Conservation (phyloP, 495 filamentous ascomycete species). For the Penicillium alfredii region DNA sequence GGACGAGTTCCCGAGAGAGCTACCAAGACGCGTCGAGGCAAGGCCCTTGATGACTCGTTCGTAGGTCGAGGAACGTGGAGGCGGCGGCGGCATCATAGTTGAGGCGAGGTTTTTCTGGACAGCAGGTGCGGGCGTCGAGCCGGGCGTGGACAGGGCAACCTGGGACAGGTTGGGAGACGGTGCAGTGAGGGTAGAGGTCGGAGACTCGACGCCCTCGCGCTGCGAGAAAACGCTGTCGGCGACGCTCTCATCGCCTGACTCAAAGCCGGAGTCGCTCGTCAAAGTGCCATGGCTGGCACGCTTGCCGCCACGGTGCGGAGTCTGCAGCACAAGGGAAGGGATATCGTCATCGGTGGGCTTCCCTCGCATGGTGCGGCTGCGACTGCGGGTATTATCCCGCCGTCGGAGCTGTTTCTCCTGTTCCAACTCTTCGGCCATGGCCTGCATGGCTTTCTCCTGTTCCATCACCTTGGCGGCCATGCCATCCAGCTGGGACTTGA, state of each 20-base stretch:
- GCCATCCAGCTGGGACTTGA: conserved; percentile 70
- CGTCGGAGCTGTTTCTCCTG: conserved; percentile 51
- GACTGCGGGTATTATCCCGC: conserved; percentile 48
- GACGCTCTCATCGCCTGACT: conserved; percentile 50
- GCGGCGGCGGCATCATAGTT: conserved; percentile 12
- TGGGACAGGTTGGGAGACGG: conserved; percentile 37
- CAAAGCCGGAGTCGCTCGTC: conserved; percentile 48
- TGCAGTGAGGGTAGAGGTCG: conserved; percentile 43
- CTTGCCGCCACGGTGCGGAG: conserved; percentile 42
- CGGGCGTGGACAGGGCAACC: conserved; percentile 26
- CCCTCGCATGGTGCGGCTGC: conserved; percentile 31
- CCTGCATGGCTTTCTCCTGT: conserved; percentile 59
- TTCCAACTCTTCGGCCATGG: conserved; percentile 57
- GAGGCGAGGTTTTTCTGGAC: conserved; percentile 23
- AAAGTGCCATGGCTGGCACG: conserved; percentile 48
- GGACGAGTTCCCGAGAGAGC: conserved; percentile 28
- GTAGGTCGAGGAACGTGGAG: conserved; percentile 34
- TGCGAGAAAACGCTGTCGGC: conserved; percentile 61
- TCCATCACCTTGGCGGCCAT: conserved; percentile 63
- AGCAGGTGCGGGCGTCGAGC: conserved; percentile 14
- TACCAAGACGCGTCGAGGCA: conserved; percentile 30
- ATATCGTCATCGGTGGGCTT: conserved; percentile 30
- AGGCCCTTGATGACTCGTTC: conserved; percentile 40
- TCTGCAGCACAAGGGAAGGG: conserved; percentile 50
- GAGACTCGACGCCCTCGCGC: conserved; percentile 46